Conservation (phyloP, 441 rosid genomes). For the Aquilaria agallochum region DNA sequence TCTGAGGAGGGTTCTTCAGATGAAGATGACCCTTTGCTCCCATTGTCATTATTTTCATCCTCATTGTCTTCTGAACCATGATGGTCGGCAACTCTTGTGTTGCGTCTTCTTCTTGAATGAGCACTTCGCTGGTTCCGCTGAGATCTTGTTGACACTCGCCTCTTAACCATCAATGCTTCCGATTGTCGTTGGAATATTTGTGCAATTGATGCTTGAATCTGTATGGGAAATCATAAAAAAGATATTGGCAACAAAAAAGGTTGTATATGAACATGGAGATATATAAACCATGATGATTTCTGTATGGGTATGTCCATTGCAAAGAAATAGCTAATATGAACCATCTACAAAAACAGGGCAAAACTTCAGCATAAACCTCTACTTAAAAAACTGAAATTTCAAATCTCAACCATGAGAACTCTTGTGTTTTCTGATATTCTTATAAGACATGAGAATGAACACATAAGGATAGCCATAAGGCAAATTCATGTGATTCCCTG, state of each 20-base stretch:
- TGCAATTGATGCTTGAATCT: conserved; percentile 82
- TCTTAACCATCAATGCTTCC: conserved; percentile 47
- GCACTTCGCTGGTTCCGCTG: conserved; percentile 36
- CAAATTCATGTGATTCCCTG: no score
- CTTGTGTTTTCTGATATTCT: no score
- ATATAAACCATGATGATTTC: conserved; percentile 2
- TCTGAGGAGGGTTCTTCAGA: conserved; percentile 62
- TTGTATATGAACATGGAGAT: conserved; percentile 2
- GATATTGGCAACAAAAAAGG: conserved; percentile 12
- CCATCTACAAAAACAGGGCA: no score
- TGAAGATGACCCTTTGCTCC: conserved; percentile 73
- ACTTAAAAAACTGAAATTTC: no score
- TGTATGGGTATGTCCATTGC: neutral
- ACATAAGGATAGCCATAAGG: no score
- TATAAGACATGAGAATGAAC: no score
- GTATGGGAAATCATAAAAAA: conserved; percentile 23
- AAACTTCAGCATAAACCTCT: no score
- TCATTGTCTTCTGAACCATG: conserved; percentile 53
- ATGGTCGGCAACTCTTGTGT: conserved; percentile 34
- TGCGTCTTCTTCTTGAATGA: conserved; percentile 43
- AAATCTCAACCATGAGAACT: no score
- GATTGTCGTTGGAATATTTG: conserved; percentile 59
- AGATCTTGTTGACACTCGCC: conserved; percentile 39
- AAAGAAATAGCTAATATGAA: no score
- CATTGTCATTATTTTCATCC: conserved; percentile 45